Base-by-base conservation (phyloP, 331 rosid genomes). In the Quercus phellos region DNA sequence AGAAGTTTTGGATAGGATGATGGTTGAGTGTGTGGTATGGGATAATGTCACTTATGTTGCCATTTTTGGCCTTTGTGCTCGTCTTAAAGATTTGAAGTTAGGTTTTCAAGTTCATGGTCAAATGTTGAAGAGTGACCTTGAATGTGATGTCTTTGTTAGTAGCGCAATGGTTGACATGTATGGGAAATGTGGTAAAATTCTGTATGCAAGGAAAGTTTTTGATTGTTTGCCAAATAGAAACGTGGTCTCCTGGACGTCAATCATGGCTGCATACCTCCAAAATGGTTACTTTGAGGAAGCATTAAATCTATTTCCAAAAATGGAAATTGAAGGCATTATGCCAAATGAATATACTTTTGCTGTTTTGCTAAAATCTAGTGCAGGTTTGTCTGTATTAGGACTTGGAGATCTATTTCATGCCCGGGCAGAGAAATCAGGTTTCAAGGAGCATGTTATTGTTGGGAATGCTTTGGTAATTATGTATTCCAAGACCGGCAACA, bases 401-500 rank as follows among this genome's bases (percentile, higher is more conserved):
- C 89, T 83, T 27, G 98, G 96, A 50, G 84, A 87, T 61, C 81
- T 83, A 74, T 79, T 93, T 30, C 96, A 89, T 82, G 89, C 86
- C 32, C 78, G 72, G 42, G 87, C 78, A 22, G 85, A 87, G 86
- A 89, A 89, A 83, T 77, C 85, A 11, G 94, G 97, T 80, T 87
- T 89, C 56, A 88, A 78, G 68, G 82, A 81, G 77, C 86, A 84
- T 73, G 69, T 79, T 55, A 88, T 80, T 43, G 94, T 91, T 1
- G 81, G 87, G 58, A 93, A 89, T 81, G 90, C 93, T 73, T 73
- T 93, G 87, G 82, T 93, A 78, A 85, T 85, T 70, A 93, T 90
- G 98, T 93, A 90, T 88, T 83, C 94, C 63, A 93, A 93, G 87
- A 63, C 93, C 5, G 97, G 98, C 34, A 63, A 83, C 87, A 91